Evolutionary conservation across 164 flowering plant genomes (phyloP).

Genomic region (Berberis thunbergii): DNA sequence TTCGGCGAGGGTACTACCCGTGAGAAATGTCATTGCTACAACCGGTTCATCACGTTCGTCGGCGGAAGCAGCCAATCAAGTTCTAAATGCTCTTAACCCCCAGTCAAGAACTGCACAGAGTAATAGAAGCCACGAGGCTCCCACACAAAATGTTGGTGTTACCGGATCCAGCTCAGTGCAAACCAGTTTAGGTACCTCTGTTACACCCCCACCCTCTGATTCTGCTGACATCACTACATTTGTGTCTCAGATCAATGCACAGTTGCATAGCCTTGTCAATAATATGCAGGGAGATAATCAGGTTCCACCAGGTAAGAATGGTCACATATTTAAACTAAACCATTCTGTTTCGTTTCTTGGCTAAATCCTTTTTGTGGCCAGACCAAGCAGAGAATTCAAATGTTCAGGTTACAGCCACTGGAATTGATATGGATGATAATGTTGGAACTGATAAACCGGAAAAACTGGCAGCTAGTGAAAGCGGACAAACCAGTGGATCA

Average conservation of each 20-base stretch:
- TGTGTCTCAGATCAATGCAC: constrained; percentile 37
- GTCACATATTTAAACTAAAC: background rate
- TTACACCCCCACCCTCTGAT: constrained; percentile 26
- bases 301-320: constrained; percentile 33
- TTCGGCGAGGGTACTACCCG: constrained; percentile 12
- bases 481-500: constrained; percentile 9
- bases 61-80: constrained; percentile 15
- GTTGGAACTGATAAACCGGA: constrained; percentile 12
- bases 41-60: constrained; percentile 20
- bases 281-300: constrained; percentile 28
- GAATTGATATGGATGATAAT: constrained; percentile 12
- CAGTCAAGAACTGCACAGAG: constrained; percentile 17
- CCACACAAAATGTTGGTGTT: constrained; percentile 17
- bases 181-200: constrained; percentile 22
- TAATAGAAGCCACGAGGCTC: constrained; percentile 8
- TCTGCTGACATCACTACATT: constrained; percentile 23
- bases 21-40: constrained; percentile 20
- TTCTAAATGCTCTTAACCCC: constrained; percentile 14
- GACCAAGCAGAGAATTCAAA: constrained; percentile 26
- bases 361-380: constrained; percentile 9
- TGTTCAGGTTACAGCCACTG: constrained; percentile 20
- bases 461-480: constrained; percentile 7
- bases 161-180: constrained; percentile 22
- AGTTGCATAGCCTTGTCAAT: constrained; percentile 28
- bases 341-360: background rate